A percentile compares a stretch with the other conserved stretches of the same genome.
These are phyloP conservation scores for Fagus sylvatica DNA, from an alignment of 306 rosid species.

Conservation along the genomic window DNA sequence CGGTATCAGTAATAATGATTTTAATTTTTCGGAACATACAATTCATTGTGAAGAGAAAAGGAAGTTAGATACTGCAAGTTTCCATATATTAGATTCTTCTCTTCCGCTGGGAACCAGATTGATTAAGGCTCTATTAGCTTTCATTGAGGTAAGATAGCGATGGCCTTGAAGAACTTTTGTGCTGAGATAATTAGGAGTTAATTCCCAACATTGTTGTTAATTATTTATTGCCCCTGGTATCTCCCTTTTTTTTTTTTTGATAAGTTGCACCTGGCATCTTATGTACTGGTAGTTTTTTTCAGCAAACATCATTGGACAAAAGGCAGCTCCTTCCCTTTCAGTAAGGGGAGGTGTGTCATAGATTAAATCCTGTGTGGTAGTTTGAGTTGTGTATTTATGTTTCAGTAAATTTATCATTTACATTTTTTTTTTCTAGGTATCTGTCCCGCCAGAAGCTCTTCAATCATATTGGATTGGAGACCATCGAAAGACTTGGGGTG, in stretches of 20 bases:
- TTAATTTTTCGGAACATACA: constrained; percentile 57
- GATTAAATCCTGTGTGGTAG: background rate
- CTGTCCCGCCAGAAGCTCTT: constrained; percentile 77
- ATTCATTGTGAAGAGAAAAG: constrained; percentile 60
- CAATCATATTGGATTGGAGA: constrained; percentile 73
- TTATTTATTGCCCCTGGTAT: constrained; percentile 12
- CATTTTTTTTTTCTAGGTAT: constrained; percentile 45
- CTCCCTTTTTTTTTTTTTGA: background rate
- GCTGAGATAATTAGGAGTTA: background rate
- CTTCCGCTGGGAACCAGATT: constrained; percentile 78
- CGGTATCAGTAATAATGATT: constrained; percentile 38
- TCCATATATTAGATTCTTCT: constrained; percentile 48
- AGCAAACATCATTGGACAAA: background rate
- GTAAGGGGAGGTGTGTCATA: background rate
- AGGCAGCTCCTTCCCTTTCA: background rate
- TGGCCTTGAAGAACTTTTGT: constrained; percentile 14
- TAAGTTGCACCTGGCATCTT: constrained; percentile 4
- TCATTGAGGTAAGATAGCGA: constrained; percentile 68
- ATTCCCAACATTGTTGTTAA: background rate
- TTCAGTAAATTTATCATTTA: background rate
- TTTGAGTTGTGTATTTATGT: background rate
- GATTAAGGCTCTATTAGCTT: constrained; percentile 68
- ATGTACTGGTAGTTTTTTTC: background rate
- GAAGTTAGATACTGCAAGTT: constrained; percentile 40
- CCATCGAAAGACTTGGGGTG: constrained; percentile 67